Evolutionary conservation across 345 rosid genomes (phyloP), one percentile per base, ranked within the genome.

Genomic region (Euphorbia peplus): DNA sequence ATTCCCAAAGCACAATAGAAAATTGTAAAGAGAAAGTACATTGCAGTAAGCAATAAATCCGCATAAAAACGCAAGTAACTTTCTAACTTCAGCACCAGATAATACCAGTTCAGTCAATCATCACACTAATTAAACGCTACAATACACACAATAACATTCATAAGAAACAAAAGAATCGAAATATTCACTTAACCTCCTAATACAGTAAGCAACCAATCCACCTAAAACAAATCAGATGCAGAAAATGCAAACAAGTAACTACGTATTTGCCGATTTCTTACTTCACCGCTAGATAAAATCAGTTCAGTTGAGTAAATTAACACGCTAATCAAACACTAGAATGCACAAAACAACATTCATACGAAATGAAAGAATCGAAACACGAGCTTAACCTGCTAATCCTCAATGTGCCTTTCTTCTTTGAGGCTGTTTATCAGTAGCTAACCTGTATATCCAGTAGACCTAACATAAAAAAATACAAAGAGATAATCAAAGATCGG

Each of bases 371-470:
- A 30, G 5, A 54, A 22, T 3, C 32, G 12, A 41, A 4, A 69
- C 0, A 60, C 12, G 21, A 9, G 39, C n/a, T 56, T n/a, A 54
- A 68, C 73, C 78, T 63, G 47, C 28, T 3, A 35, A 48, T 72
- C 64, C 68, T 84, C 71, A 89, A 64, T 89, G 87, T 16, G 87
- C 76, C 75, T 91, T 91, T 37, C 92, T 82, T 75, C 96, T 83
- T 78, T 81, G 86, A 15, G 93, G 87, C 54, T 84, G 87, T 75
- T 83, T 89, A 64, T 86, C 91, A 63, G 88, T 82, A 3, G 90
- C 90, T 76, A 90, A 76, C 77, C 87, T 82, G 83, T 86, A 90
- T 74, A 90, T 88, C 96, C 96, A 90, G 75, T 86, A 90, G 18
- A 83, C 93, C 96, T 88, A 56, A 60, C 50, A 59, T 29, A 21